Conservation (phyloP, 805 yeast species). For the Yarrowia bubula region DNA sequence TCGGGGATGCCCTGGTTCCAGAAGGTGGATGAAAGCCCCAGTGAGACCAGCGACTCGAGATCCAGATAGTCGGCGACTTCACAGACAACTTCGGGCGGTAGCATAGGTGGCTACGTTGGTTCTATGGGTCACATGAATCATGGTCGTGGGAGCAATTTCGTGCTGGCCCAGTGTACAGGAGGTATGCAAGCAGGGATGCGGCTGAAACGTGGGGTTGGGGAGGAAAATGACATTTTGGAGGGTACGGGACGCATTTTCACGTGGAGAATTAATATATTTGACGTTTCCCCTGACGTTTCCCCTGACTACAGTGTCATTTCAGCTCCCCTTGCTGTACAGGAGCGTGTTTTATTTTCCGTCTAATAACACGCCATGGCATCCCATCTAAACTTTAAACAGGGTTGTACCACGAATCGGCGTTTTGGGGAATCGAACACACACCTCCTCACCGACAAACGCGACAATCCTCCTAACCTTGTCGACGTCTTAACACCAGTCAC, state of each 20-base stretch:
- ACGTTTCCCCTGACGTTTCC: too few relatives aligned
- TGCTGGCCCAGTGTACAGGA: not conserved
- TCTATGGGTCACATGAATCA: not conserved
- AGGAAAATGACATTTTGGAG: too few relatives aligned
- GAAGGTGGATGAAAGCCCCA: not conserved
- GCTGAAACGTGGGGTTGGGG: not conserved
- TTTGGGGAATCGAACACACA: too few relatives aligned
- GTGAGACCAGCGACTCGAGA: not conserved
- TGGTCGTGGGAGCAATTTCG: not conserved
- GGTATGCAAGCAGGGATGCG: not conserved
- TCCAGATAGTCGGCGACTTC: constrained; percentile 11
- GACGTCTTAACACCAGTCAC: not conserved
- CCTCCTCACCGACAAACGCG: not conserved
- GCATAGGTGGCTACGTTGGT: not conserved
- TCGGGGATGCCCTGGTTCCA: constrained; percentile 5
- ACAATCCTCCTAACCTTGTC: not conserved
- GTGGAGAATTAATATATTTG: not conserved
- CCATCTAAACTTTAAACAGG: not conserved
- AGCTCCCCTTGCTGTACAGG: not conserved
- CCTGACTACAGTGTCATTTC: not conserved
- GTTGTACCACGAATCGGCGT: too few relatives aligned
- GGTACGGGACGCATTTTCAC: too few relatives aligned
- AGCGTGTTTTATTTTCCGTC: not conserved
- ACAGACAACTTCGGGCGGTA: constrained; percentile 16
- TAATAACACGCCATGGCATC: not conserved